Percentiles rank a stretch among this genome's conserved stretches.
Conservation (phyloP, 2,329 filamentous ascomycete genomes). For the Mariannaea elegans region DNA sequence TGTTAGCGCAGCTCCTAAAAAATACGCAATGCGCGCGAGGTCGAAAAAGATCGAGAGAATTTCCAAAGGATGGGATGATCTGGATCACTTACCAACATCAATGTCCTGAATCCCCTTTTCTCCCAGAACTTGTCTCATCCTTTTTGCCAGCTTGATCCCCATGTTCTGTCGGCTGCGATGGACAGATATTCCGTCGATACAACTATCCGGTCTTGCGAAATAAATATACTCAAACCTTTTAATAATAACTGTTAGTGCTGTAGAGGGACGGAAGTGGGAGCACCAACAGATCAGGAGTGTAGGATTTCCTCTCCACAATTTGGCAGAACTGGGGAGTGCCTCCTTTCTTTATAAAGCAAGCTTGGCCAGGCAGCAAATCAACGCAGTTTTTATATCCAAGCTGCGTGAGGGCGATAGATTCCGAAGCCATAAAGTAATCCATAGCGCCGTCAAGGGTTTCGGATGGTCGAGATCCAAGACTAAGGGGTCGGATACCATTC, state of each 20-base stretch:
- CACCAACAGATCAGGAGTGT: constrained; percentile 71
- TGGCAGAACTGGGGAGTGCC: constrained; percentile 77
- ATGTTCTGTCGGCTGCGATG: constrained; percentile 86
- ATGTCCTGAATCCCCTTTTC: constrained; percentile 77
- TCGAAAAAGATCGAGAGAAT: no score
- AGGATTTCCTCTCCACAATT: constrained; percentile 72
- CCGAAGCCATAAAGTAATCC: constrained; percentile 93
- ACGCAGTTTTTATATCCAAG: constrained; percentile 80
- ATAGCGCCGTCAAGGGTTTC: constrained; percentile 66
- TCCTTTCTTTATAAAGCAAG: constrained; percentile 86
- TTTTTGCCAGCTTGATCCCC: constrained; percentile 82
- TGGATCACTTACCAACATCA: constrained; percentile 63
- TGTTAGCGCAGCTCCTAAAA: constrained; percentile 17
- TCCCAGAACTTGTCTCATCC: constrained; percentile 73
- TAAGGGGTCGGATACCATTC: constrained; percentile 82
- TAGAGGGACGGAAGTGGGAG: background rate
- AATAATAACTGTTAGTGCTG: no score
- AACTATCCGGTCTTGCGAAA: constrained; percentile 82
- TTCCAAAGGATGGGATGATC: background rate
- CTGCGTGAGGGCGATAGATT: constrained; percentile 84
- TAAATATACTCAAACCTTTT: constrained; percentile 64
- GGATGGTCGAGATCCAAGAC: constrained; percentile 78
- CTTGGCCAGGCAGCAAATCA: constrained; percentile 84
- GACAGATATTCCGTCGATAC: constrained; percentile 89
- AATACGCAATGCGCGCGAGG: background rate